Conservation (phyloP, 225 moss, liverwort and hornwort species). For the Asterella californica region DNA sequence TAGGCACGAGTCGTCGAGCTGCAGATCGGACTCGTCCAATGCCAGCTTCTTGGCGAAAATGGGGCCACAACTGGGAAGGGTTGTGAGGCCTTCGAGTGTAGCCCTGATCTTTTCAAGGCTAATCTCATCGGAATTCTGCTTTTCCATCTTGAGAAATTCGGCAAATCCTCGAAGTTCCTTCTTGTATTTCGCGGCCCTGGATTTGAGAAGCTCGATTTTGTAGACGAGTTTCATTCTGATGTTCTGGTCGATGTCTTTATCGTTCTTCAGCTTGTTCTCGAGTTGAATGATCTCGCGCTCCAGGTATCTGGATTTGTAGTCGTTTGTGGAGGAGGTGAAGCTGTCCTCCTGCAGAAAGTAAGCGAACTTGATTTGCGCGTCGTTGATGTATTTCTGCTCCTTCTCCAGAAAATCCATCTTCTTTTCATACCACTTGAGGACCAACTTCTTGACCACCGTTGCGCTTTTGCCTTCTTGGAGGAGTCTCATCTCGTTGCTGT, state of each 20-base stretch:
- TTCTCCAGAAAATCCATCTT: conserved; percentile 6
- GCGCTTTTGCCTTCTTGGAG: conserved; percentile 13
- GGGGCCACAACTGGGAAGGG: conserved; percentile 1
- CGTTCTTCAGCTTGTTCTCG: conserved; percentile 7
- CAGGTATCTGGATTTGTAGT: conserved; percentile 17
- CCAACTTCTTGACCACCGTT: conserved; percentile 9
- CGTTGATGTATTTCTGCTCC: conserved; percentile 17
- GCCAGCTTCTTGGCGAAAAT: conserved; percentile 1
- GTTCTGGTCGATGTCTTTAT: neutral
- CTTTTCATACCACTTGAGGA: conserved; percentile 9
- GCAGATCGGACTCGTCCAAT: conserved; percentile 1
- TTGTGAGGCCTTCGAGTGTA: conserved; percentile 4
- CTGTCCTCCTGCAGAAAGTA: conserved; percentile 22
- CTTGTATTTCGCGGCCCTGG: conserved; percentile 8
- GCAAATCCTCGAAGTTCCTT: conserved; percentile 16
- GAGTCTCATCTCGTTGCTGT: neutral
- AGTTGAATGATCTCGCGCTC: conserved; percentile 17
- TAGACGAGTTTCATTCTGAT: neutral
- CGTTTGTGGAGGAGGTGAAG: conserved; percentile 15
- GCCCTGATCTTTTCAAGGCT: conserved; percentile 13
- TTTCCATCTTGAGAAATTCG: conserved; percentile 7
- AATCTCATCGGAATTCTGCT: conserved; percentile 4
- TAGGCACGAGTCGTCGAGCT: conserved; percentile 16
- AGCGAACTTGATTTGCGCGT: conserved; percentile 17
- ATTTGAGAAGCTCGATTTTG: conserved; percentile 3